phyloP scores from a whole-genome alignment of 1,139 yeast genomes.

The Saccharomyces hybrid region DNA sequence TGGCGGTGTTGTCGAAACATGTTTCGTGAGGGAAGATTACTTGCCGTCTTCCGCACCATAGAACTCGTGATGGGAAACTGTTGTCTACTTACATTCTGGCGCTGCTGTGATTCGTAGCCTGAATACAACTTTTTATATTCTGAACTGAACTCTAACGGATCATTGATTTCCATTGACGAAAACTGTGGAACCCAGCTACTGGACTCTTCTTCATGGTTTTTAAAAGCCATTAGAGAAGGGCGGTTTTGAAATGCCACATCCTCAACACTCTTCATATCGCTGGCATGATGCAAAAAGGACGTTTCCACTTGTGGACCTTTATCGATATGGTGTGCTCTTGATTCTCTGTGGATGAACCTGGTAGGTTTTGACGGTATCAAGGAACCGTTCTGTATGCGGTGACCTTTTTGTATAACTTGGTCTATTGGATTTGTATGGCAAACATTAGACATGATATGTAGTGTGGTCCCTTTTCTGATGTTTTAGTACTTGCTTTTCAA shows the following conservation, averaged over 20 bases:
- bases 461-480: not conserved
- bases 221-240: not conserved
- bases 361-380: constrained; percentile 2
- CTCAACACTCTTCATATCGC: constrained; percentile 2
- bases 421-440: constrained; percentile 17
- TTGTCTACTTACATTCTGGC: not conserved
- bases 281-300: not conserved
- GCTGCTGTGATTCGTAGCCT: constrained; percentile 16
- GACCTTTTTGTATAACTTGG: constrained; percentile 15
- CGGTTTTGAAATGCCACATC: not conserved
- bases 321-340: not conserved
- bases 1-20: not conserved
- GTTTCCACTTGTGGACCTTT: not conserved
- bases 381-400: constrained; percentile 3
- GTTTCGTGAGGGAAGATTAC: not conserved
- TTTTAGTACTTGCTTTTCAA: not conserved
- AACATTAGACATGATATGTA: constrained; percentile 3
- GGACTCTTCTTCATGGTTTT: not conserved
- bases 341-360: constrained; percentile 1
- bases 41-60: not conserved
- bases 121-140: constrained; percentile 24
- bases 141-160: constrained; percentile 23
- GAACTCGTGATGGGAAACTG: not conserved
- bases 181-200: constrained; percentile 20
- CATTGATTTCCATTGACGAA: constrained; percentile 21